Percentiles rank a stretch among this genome's conserved stretches.
Evolutionary conservation across 1,284 basidiomycete species (phyloP).

Genomic region (Meripilus lineatus): DNA sequence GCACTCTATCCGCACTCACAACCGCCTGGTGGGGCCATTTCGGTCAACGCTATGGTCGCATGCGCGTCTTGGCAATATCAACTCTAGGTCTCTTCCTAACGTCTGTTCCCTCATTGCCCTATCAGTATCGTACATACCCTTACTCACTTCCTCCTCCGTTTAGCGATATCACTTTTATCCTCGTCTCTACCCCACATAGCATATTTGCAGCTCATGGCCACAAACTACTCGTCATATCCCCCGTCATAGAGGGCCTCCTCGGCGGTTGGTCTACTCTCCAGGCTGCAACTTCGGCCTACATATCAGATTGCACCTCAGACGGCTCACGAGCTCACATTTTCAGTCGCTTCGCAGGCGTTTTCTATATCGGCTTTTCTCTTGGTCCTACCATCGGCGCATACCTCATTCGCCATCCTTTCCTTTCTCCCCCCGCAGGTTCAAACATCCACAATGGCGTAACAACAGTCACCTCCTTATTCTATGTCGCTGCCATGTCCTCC

Average conservation of each 20-base stretch:
- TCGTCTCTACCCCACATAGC: slow-evolving; percentile 69
- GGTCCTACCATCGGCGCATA: slow-evolving; percentile 73
- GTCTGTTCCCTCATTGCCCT: slow-evolving; percentile 40
- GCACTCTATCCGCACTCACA: slow-evolving; percentile 77
- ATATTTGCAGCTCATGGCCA: slow-evolving; percentile 62
- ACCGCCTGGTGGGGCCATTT: slow-evolving; percentile 88
- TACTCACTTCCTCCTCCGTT: not conserved
- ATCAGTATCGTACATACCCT: too few species aligned
- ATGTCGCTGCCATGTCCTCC: slow-evolving; percentile 44
- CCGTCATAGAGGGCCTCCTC: slow-evolving; percentile 76
- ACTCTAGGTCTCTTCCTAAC: slow-evolving; percentile 73
- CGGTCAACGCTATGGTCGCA: slow-evolving; percentile 76
- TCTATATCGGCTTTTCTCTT: slow-evolving; percentile 66
- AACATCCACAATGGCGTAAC: slow-evolving; percentile 22
- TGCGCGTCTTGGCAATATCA: slow-evolving; percentile 65
- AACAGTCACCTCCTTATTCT: slow-evolving; percentile 54
- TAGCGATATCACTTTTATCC: slow-evolving; percentile 76
- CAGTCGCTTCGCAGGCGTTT: slow-evolving; percentile 70
- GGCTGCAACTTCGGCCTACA: slow-evolving; percentile 78
- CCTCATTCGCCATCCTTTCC: slow-evolving; percentile 53
- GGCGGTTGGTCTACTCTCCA: slow-evolving; percentile 85
- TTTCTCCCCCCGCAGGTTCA: slow-evolving; percentile 7
- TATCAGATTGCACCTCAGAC: slow-evolving; percentile 81
- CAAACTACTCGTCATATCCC: slow-evolving; percentile 75
- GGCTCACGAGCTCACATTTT: slow-evolving; percentile 81